Evolutionary conservation across 495 filamentous ascomycete genomes (phyloP).

Genomic region (Lasiosphaeria hispida): DNA sequence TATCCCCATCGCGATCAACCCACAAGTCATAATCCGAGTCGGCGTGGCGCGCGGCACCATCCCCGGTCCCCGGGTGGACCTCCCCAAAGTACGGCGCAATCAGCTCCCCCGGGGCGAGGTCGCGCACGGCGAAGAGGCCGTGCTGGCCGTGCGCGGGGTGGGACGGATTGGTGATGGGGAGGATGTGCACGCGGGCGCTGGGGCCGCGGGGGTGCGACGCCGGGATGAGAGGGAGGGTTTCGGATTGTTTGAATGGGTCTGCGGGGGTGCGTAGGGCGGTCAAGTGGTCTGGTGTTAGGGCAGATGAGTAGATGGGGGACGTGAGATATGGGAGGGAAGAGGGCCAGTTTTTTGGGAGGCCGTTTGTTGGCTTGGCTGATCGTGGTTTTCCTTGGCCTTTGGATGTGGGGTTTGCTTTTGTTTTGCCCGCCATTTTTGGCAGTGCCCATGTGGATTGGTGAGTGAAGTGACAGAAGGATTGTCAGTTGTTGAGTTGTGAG

Average conservation of each 20-base stretch:
- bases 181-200: slow-evolving; percentile 51
- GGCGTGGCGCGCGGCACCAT: slow-evolving; percentile 36
- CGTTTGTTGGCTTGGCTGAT: slow-evolving; percentile 5
- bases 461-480: too few relatives aligned
- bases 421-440: not conserved
- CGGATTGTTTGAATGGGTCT: slow-evolving; percentile 15
- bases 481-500: too few relatives aligned
- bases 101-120: slow-evolving; percentile 55
- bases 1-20: slow-evolving; percentile 53
- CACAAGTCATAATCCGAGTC: slow-evolving; percentile 65
- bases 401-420: not conserved
- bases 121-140: slow-evolving; percentile 62
- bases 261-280: slow-evolving; percentile 36
- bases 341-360: slow-evolving; percentile 59
- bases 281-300: slow-evolving; percentile 39
- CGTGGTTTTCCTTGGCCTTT: slow-evolving; percentile 1
- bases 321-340: slow-evolving; percentile 51
- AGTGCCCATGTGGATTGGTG: too few relatives aligned
- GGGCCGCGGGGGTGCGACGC: slow-evolving; percentile 41
- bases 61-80: slow-evolving; percentile 45
- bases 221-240: slow-evolving; percentile 4
- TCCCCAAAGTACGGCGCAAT: slow-evolving; percentile 67
- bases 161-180: slow-evolving; percentile 45
- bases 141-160: slow-evolving; percentile 63
- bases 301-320: slow-evolving; percentile 47